phyloP scores from a whole-genome alignment of 129 eudicot species.

The Lonicera japonica region DNA sequence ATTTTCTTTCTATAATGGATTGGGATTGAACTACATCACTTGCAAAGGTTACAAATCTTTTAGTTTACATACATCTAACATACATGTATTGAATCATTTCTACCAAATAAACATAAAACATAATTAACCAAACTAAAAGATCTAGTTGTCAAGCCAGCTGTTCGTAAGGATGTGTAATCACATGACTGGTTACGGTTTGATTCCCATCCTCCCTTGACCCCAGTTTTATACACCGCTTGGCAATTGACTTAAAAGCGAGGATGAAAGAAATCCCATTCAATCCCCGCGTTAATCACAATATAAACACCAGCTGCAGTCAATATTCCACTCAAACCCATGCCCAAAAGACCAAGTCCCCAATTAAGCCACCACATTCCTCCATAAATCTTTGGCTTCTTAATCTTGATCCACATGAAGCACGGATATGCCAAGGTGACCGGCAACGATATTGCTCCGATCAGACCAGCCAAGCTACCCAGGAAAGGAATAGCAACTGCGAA shows the following conservation, averaged over 20 bases:
- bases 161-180: too few relatives aligned
- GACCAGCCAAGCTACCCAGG: conserved; percentile 42
- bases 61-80: not conserved
- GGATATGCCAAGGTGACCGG: conserved; percentile 55
- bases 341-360: conserved; percentile 43
- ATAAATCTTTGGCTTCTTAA: conserved; percentile 43
- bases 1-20: not conserved
- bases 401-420: conserved; percentile 50
- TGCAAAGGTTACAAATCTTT: not conserved
- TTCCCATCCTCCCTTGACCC: too few relatives aligned
- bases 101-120: not conserved
- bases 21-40: not conserved
- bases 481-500: conserved; percentile 40
- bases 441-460: conserved; percentile 37
- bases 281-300: conserved; percentile 35
- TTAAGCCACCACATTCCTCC: conserved; percentile 40
- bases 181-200: not conserved
- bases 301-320: conserved; percentile 48
- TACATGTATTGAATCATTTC: too few relatives aligned
- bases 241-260: too few relatives aligned
- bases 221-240: too few relatives aligned
- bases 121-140: not conserved
- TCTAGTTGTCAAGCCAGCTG: not conserved
- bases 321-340: conserved; percentile 36
- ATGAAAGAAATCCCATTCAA: conserved; percentile 29